These are phyloP conservation scores for Heliosperma pusillum DNA, from an alignment of 148 eudicot species.

Conservation along the genomic window DNA sequence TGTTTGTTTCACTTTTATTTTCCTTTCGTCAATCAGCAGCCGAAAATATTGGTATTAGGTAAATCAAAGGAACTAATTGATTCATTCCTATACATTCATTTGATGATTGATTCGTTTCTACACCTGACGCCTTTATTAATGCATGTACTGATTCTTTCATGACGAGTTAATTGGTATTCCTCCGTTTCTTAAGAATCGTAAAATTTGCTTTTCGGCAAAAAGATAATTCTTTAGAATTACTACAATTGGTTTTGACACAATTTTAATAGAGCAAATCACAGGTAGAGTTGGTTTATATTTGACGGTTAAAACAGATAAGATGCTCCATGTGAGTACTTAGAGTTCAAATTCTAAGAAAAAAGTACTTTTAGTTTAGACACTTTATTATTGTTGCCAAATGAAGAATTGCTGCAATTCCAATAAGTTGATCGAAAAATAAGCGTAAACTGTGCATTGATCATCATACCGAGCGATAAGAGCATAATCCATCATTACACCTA, in stretches of 20 bases:
- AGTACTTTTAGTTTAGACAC: too few relatives aligned
- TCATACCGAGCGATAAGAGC: background rate
- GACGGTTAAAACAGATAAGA: background rate
- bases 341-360: too few relatives aligned
- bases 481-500: background rate
- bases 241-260: too few relatives aligned
- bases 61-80: background rate
- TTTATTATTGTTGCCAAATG: background rate
- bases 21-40: background rate
- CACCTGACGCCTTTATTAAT: background rate
- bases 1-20: background rate
- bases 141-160: background rate
- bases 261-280: too few relatives aligned
- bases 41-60: background rate
- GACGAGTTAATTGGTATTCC: background rate
- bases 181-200: too few relatives aligned
- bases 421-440: background rate
- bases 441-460: slow-evolving; percentile 3
- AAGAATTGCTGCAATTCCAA: background rate
- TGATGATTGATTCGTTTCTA: background rate
- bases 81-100: background rate
- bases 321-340: too few relatives aligned
- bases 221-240: too few relatives aligned
- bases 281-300: too few relatives aligned
- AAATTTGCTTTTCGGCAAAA: too few relatives aligned